Percentiles rank a stretch among this genome's conserved stretches.
phyloP scores from a whole-genome alignment of 805 yeast species.

The Cyberlindnera euphorbiiphila region DNA sequence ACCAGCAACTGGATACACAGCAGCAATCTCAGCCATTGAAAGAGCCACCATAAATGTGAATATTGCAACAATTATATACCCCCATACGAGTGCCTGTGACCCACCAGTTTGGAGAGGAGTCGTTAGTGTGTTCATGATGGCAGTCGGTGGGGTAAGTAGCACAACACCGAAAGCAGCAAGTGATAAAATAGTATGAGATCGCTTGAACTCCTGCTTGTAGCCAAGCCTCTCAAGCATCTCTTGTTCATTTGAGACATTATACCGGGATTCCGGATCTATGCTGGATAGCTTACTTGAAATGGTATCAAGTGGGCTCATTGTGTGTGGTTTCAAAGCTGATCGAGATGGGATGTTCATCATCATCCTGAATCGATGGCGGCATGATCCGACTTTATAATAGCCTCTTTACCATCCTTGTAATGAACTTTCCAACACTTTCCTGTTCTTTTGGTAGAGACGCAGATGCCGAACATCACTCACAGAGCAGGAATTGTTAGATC shows the following conservation, averaged over 20 bases:
- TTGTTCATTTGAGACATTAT: conserved; percentile 12
- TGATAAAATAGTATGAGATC: conserved; percentile 23
- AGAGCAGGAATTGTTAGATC: too few relatives aligned
- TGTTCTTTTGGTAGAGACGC: too few relatives aligned
- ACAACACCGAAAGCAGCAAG: conserved; percentile 27
- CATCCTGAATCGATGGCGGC: too few relatives aligned
- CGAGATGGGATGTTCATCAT: too few relatives aligned
- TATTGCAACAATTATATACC: conserved; percentile 25
- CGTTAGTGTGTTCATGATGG: conserved; percentile 26
- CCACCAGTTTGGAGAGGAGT: conserved; percentile 26
- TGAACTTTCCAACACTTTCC: too few relatives aligned
- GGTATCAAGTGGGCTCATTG: too few relatives aligned
- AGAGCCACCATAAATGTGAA: conserved; percentile 26
- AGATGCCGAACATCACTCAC: too few relatives aligned
- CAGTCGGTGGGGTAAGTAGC: conserved; percentile 26
- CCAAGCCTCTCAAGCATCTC: conserved; percentile 23
- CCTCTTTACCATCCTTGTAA: too few relatives aligned
- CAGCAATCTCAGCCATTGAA: conserved; percentile 32
- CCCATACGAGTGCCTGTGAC: conserved; percentile 27
- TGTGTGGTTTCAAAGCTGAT: too few relatives aligned
- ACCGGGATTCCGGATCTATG: conserved; percentile 14
- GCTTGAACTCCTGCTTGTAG: conserved; percentile 27
- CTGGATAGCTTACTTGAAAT: too few relatives aligned
- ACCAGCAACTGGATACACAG: conserved; percentile 33
- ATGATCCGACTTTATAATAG: too few relatives aligned